These are phyloP conservation scores for Pseudopithomyces chartarum DNA, from an alignment of 2,329 filamentous ascomycete genomes.

Conservation along the genomic window DNA sequence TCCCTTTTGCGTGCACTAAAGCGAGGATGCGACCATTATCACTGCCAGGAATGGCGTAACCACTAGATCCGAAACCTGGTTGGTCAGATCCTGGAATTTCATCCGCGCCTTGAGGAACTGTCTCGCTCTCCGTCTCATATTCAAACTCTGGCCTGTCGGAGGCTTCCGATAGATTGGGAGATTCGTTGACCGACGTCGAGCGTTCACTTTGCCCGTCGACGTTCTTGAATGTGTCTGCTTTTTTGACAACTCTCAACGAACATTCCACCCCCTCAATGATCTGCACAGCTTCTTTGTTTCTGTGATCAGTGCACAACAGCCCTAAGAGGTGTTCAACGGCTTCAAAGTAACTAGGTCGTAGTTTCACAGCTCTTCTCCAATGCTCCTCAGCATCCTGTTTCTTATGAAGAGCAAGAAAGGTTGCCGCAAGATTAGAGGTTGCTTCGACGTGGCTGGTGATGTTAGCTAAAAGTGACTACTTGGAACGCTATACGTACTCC, in stretches of 20 bases:
- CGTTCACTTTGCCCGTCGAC: constrained; percentile 64
- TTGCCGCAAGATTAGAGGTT: constrained; percentile 89
- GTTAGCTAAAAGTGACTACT: constrained; percentile 20
- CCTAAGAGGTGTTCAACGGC: constrained; percentile 94
- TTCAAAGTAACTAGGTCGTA: constrained; percentile 88
- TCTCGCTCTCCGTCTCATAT: constrained; percentile 51
- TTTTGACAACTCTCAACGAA: constrained; percentile 61
- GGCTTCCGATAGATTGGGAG: constrained; percentile 58
- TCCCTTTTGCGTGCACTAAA: constrained; percentile 97
- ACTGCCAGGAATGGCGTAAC: constrained; percentile 79
- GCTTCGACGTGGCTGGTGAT: constrained; percentile 80
- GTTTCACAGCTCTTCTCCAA: constrained; percentile 83
- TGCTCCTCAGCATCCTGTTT: constrained; percentile 82
- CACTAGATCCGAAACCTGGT: constrained; percentile 74
- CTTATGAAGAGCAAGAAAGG: constrained; percentile 80
- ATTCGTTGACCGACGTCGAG: constrained; percentile 62
- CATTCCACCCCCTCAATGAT: constrained; percentile 86
- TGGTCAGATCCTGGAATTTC: constrained; percentile 50
- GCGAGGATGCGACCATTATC: constrained; percentile 93
- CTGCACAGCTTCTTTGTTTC: constrained; percentile 81
- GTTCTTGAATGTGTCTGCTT: constrained; percentile 53
- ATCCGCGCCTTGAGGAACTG: constrained; percentile 43
- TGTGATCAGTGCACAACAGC: constrained; percentile 78
- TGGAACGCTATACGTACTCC: constrained; percentile 47
- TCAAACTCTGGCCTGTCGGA: constrained; percentile 65